Evolutionary conservation across 345 rosid genomes (phyloP), one percentile per base, ranked within the genome.

Genomic region (Turritis glabra): DNA sequence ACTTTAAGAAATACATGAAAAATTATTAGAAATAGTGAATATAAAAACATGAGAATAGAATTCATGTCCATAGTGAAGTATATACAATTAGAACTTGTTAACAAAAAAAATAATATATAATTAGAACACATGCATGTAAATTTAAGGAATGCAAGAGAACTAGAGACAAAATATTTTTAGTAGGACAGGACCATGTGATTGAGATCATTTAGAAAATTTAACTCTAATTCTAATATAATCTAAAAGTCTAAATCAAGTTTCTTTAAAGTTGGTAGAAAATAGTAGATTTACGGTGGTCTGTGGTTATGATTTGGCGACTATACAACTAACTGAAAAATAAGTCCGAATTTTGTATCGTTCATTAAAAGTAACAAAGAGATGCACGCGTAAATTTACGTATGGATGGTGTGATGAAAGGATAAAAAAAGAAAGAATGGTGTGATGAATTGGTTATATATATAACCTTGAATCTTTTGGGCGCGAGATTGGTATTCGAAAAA

Each of bases 351-450:
- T 48, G 1, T 22, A 50, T 52, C 18, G 5, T 30, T 53, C 14
- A 55, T 12, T 21, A 44, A 74, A 47, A 43, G 48, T 55, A 25
- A 11, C 2, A 58, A 57, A 67, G 54, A 48, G 52, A 58, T 46
- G 67, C 54, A 67, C 44, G 67, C 78, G 60, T 74, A 66, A 18
- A 65, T 18, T 22, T 44, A 55, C 38, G 65, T 55, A 55, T 64
- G 30, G 65, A 44, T 74, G 22, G 54, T 52, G 53, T 52, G 55
- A 15, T 14, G 15, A 23, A 19, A 19, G 52, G 21, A 8, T 32
- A 32, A 4, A 11, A 8, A 41, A n/a, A 4, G 14, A 17, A 44
- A 7, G 8, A 44, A 48, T 48, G 53, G 26, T 48, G 14, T 21
- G 10, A 19, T 19, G 18, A 33, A 38, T 14, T 53, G 33, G 26